phyloP scores from a whole-genome alignment of 495 filamentous ascomycete genomes.

The Trichoderma virens region DNA sequence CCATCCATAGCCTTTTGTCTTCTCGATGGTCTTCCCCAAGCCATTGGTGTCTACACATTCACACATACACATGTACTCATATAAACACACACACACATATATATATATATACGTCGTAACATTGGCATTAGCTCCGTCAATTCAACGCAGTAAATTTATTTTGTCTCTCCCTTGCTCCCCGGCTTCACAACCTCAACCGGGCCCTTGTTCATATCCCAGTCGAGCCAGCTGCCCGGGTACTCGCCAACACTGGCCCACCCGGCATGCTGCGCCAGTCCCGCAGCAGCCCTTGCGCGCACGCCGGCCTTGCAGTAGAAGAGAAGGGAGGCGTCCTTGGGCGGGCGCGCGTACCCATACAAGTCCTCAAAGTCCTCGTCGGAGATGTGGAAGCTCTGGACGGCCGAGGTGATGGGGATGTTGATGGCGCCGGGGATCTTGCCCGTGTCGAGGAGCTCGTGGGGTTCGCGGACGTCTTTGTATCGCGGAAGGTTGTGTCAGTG shows the following conservation, averaged over 20 bases:
- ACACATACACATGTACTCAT: too few species aligned
- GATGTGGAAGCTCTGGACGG: slow-evolving; percentile 72
- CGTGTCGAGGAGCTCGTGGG: slow-evolving; percentile 56
- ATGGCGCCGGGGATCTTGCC: slow-evolving; percentile 74
- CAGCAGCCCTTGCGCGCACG: slow-evolving; percentile 73
- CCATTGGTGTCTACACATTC: too few species aligned
- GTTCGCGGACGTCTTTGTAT: slow-evolving; percentile 71
- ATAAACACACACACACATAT: too few species aligned
- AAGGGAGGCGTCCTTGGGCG: slow-evolving; percentile 46
- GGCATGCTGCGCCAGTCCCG: slow-evolving; percentile 64
- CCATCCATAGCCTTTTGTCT: background rate
- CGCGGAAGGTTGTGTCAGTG: background rate
- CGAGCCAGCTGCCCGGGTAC: slow-evolving; percentile 83
- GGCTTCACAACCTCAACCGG: slow-evolving; percentile 1
- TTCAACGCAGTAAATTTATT: background rate
- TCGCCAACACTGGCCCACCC: slow-evolving; percentile 72
- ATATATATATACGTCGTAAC: too few species aligned
- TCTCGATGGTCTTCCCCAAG: too few species aligned
- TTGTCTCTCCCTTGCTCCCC: background rate
- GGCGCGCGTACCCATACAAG: slow-evolving; percentile 59
- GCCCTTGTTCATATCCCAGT: slow-evolving; percentile 49
- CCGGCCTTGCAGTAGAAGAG: slow-evolving; percentile 93
- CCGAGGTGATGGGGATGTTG: slow-evolving; percentile 69
- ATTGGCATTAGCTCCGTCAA: too few species aligned
- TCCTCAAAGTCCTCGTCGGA: slow-evolving; percentile 68